Evolutionary conservation across 805 yeast genomes (phyloP).

Genomic region (Spencermartinsiella europaea): DNA sequence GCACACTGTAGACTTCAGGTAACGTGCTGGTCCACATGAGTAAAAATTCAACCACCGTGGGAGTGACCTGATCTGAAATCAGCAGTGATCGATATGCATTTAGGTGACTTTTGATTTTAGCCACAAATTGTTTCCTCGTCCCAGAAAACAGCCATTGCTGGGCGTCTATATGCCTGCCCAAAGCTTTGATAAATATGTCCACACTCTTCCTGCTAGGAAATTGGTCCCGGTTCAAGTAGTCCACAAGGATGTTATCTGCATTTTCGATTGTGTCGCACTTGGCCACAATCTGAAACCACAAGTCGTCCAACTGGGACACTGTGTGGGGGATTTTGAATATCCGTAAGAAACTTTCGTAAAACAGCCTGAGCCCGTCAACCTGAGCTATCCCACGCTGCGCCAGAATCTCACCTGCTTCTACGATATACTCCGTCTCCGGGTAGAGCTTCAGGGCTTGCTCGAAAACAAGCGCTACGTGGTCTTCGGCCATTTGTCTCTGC

Average conservation of each 20-base stretch:
- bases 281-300: slow-evolving; percentile 25
- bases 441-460: slow-evolving; percentile 23
- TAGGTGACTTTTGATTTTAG: slow-evolving; percentile 16
- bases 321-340: slow-evolving; percentile 6
- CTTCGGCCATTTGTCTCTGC: slow-evolving; percentile 19
- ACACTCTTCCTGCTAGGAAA: slow-evolving; percentile 20
- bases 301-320: slow-evolving; percentile 21
- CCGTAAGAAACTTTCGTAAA: slow-evolving; percentile 20
- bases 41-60: slow-evolving; percentile 23
- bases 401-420: slow-evolving; percentile 16
- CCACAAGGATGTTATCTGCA: slow-evolving; percentile 18
- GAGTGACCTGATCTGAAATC: slow-evolving; percentile 17
- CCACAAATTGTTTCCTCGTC: slow-evolving; percentile 18
- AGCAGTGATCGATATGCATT: slow-evolving; percentile 16
- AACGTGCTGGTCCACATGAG: slow-evolving; percentile 20
- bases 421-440: slow-evolving; percentile 18
- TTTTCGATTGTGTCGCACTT: slow-evolving; percentile 22
- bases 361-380: slow-evolving; percentile 19
- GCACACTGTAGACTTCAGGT: slow-evolving; percentile 26
- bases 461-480: slow-evolving; percentile 23
- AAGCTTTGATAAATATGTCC: slow-evolving; percentile 20
- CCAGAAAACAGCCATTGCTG: slow-evolving; percentile 16
- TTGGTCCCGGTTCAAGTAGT: slow-evolving; percentile 6
- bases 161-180: slow-evolving; percentile 16
- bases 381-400: slow-evolving; percentile 26